Evolutionary conservation across 176 grass and related monocot species (phyloP).

Genomic region (Oryza meyeriana): DNA sequence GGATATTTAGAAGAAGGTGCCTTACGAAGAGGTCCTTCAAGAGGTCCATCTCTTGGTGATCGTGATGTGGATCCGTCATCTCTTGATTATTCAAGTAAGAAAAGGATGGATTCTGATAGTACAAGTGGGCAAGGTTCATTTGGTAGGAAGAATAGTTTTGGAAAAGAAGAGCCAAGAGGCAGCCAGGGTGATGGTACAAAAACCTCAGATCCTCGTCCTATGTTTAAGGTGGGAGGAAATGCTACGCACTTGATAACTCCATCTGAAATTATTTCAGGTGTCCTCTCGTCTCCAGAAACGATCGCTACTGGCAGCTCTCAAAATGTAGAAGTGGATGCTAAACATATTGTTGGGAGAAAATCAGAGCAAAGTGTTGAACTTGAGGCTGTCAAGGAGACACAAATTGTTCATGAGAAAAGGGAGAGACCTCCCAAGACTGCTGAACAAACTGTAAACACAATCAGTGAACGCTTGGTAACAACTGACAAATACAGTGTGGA

Average conservation of each 20-base stretch:
- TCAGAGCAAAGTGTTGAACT: conserved; percentile 37
- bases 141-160: conserved; percentile 31
- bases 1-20: conserved; percentile 39
- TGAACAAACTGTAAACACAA: conserved; percentile 32
- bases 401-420: conserved; percentile 48
- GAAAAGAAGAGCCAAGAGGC: conserved; percentile 46
- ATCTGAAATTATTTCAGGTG: conserved; percentile 78
- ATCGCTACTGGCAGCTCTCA: conserved; percentile 23
- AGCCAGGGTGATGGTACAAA: conserved; percentile 34
- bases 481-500: conserved; percentile 51
- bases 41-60: conserved; percentile 41
- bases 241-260: conserved; percentile 68
- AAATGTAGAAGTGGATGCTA: conserved; percentile 36
- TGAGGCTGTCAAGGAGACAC: conserved; percentile 46
- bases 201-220: conserved; percentile 44
- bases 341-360: conserved; percentile 40
- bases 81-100: conserved; percentile 40
- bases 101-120: conserved; percentile 33
- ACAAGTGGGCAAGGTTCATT: conserved; percentile 30
- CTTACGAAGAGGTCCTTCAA: conserved; percentile 49
- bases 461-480: conserved; percentile 33
- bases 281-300: conserved; percentile 44
- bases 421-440: conserved; percentile 34
- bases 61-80: conserved; percentile 45
- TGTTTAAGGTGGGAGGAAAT: conserved; percentile 44